Percentiles rank a stretch among this genome's conserved stretches.
phyloP scores from a whole-genome alignment of 2,329 filamentous ascomycete genomes.

The Fusarium caatingaense region DNA sequence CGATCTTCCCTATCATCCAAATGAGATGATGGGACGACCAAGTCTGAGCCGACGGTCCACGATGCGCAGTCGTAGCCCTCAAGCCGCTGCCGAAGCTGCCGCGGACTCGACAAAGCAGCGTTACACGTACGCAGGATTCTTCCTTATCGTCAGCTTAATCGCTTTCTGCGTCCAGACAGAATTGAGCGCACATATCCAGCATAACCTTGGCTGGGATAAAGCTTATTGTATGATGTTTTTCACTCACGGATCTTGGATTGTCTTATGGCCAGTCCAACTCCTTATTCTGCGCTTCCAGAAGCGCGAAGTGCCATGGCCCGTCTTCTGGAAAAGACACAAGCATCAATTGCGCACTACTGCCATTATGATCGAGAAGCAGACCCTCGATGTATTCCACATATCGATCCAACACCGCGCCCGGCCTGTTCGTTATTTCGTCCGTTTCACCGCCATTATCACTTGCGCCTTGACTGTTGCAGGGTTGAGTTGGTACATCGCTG shows the following conservation, averaged over 20 bases:
- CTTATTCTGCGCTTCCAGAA: slow-evolving; percentile 83
- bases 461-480: slow-evolving; percentile 89
- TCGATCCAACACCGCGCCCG: slow-evolving; percentile 52
- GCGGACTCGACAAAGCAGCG: slow-evolving; percentile 72
- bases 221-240: slow-evolving; percentile 99
- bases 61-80: slow-evolving; percentile 83
- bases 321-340: slow-evolving; percentile 80
- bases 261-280: slow-evolving; percentile 90
- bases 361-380: slow-evolving; percentile 87
- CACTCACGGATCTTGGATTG: slow-evolving; percentile 92
- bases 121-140: slow-evolving; percentile 88
- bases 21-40: slow-evolving; percentile 44
- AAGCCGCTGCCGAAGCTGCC: slow-evolving; percentile 53
- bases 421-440: slow-evolving; percentile 76
- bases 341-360: slow-evolving; percentile 65
- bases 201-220: slow-evolving; percentile 93
- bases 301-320: slow-evolving; percentile 79
- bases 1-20: slow-evolving; percentile 41
- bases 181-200: slow-evolving; percentile 93
- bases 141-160: slow-evolving; percentile 83
- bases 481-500: slow-evolving; percentile 94
- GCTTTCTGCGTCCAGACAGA: slow-evolving; percentile 96
- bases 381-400: slow-evolving; percentile 71
- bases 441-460: slow-evolving; percentile 84
- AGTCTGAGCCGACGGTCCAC: slow-evolving; percentile 64